phyloP scores from a whole-genome alignment of 1,139 yeast species.

The Pichia sp. region DNA sequence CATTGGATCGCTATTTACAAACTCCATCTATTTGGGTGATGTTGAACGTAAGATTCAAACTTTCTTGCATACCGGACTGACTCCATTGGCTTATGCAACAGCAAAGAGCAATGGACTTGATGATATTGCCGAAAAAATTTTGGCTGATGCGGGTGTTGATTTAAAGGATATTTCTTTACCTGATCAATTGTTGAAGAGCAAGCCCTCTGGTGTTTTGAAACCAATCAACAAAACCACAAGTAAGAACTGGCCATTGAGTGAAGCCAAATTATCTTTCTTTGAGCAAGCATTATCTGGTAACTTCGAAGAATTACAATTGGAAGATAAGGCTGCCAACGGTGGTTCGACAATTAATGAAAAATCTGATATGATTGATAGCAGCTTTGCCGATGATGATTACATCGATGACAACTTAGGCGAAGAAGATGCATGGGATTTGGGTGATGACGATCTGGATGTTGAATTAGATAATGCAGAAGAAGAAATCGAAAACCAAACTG shows the following conservation, averaged over 20 bases:
- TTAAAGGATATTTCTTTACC: conserved; percentile 67
- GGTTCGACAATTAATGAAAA: conserved; percentile 33
- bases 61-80: conserved; percentile 72
- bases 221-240: conserved; percentile 43
- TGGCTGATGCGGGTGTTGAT: conserved; percentile 63
- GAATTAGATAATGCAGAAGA: conserved; percentile 57
- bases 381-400: conserved; percentile 36
- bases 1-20: conserved; percentile 73
- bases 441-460: conserved; percentile 60
- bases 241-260: conserved; percentile 72
- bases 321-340: conserved; percentile 31
- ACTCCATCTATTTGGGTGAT: conserved; percentile 73
- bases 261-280: conserved; percentile 70
- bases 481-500: conserved; percentile 44
- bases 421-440: conserved; percentile 58
- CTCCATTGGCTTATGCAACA: conserved; percentile 87
- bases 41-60: conserved; percentile 71
- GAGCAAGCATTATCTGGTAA: conserved; percentile 82
- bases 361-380: conserved; percentile 17
- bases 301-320: conserved; percentile 58
- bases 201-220: conserved; percentile 38
- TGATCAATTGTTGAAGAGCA: conserved; percentile 39
- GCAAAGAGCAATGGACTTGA: conserved; percentile 84
- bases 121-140: conserved; percentile 66
- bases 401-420: conserved; percentile 36